These are phyloP conservation scores for Stylosanthes scabra DNA, from an alignment of 331 rosid genomes.

Conservation along the genomic window DNA sequence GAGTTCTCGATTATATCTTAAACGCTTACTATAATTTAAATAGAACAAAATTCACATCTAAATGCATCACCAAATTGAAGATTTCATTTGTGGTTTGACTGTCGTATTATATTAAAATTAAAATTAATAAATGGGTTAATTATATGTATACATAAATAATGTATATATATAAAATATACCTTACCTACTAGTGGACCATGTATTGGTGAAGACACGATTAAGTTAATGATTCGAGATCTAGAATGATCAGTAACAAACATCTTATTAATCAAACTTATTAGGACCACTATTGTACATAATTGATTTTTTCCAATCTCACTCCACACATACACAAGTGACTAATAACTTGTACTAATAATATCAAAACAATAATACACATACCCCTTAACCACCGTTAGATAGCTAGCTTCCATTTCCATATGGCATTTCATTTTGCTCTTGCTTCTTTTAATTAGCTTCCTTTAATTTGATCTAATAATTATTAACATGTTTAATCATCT, in stretches of 20 bases:
- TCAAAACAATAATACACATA: constrained; percentile 13
- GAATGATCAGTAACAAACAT: constrained; percentile 26
- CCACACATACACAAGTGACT: background rate
- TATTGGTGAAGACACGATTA: constrained; percentile 22
- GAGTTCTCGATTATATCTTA: too few relatives aligned
- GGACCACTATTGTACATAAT: constrained; percentile 5
- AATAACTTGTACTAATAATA: background rate
- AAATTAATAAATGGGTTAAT: background rate
- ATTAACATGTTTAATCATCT: constrained; percentile 5
- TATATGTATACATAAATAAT: too few relatives aligned
- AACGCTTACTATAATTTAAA: background rate
- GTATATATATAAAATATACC: background rate
- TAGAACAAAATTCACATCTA: background rate
- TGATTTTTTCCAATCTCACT: background rate
- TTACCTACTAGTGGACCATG: constrained; percentile 42
- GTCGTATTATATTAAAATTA: background rate
- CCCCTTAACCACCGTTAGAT: constrained; percentile 29
- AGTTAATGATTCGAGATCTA: constrained; percentile 35
- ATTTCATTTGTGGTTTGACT: background rate
- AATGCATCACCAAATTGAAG: constrained; percentile 8
- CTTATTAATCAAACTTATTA: constrained; percentile 1
- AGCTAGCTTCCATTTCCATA: background rate
- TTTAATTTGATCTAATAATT: background rate
- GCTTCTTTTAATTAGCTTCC: background rate
- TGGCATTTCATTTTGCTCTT: constrained; percentile 23